Base-by-base conservation (phyloP, 257 asterid genomes). In the Oldenlandia corymbosa region DNA sequence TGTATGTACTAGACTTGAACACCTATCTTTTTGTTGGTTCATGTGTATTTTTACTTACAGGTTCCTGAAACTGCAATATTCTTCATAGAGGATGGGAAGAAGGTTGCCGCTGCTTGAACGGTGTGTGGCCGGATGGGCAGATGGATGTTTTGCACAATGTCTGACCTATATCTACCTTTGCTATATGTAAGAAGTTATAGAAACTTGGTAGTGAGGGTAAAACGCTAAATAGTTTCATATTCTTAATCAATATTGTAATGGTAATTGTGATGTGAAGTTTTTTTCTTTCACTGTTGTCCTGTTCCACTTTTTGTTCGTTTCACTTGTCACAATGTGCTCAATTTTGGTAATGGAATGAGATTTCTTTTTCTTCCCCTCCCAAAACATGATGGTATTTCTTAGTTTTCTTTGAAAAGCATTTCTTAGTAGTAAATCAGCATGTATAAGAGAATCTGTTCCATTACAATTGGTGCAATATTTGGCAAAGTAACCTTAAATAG, bases 81-180 rank as follows among this genome's bases (percentile, higher is more conserved):
- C 85, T 88, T 91, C 69, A 86, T 91, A 10, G 98, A 88, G 78
- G 98, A 91, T 47, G 96, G 98, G 68, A 91, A 83, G 73, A 91
- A 91, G 87, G 95, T 91, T 46, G 80, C 95, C 23, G 98, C 96
- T 58, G 84, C 28, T 49, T 91, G 79, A 80, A 54, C n/a, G 39
- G 17, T 14, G 60, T 3, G 9, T 3, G 39, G 39, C 9, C 39
- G 39, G 39, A 9, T 34, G 39, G 39, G 39, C 4, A 9, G 39
- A 34, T 34, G 39, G 39, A 3, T 34, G 4, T 34, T 9, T 34
- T 34, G 39, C 39, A 4, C 4, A 34, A 9, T 34, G 4, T 34
- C 39, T 9, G 39, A 3, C 39, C 9, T 34, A 13, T 49, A 64
- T 39, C 43, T 45, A 45, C 18, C 3, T 45, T 1, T 43, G 11